A percentile compares a stretch with the other conserved stretches of the same genome.
Evolutionary conservation across 495 filamentous ascomycete species (phyloP).

Genomic region (Wilcoxina mikolae): DNA sequence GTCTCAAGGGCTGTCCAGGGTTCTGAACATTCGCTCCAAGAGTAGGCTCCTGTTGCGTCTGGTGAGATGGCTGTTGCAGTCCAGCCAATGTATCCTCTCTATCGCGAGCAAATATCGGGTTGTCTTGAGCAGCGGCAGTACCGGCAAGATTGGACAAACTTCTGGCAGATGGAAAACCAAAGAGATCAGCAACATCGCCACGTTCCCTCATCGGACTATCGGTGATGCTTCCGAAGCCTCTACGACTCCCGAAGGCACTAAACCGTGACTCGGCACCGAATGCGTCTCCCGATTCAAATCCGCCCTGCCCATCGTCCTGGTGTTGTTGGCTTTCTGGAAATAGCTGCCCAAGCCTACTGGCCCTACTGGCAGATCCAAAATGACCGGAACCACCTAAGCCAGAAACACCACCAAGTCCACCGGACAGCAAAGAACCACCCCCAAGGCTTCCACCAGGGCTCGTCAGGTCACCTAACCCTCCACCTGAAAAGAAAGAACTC

Average conservation of each 20-base stretch:
- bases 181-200: conserved; percentile 43
- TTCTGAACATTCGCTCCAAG: conserved; percentile 15
- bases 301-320: conserved; percentile 36
- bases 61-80: conserved; percentile 16
- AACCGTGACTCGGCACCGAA: conserved; percentile 35
- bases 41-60: conserved; percentile 18
- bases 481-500: conserved; percentile 46
- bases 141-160: conserved; percentile 30
- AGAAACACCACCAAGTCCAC: conserved; percentile 33
- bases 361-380: conserved; percentile 43
- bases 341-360: conserved; percentile 71
- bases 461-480: conserved; percentile 50
- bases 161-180: conserved; percentile 35
- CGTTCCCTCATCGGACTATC: conserved; percentile 48
- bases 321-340: conserved; percentile 75
- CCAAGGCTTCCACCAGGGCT: conserved; percentile 46
- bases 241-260: conserved; percentile 30
- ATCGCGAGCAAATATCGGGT: conserved; percentile 28
- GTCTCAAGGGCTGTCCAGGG: conserved; percentile 19
- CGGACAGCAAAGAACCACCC: conserved; percentile 34
- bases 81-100: conserved; percentile 21
- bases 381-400: conserved; percentile 40
- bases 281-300: conserved; percentile 27
- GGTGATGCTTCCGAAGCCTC: conserved; percentile 41
- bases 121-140: conserved; percentile 30